Conservation (phyloP, 257 asterid genomes). For the Gentiana dahurica region DNA sequence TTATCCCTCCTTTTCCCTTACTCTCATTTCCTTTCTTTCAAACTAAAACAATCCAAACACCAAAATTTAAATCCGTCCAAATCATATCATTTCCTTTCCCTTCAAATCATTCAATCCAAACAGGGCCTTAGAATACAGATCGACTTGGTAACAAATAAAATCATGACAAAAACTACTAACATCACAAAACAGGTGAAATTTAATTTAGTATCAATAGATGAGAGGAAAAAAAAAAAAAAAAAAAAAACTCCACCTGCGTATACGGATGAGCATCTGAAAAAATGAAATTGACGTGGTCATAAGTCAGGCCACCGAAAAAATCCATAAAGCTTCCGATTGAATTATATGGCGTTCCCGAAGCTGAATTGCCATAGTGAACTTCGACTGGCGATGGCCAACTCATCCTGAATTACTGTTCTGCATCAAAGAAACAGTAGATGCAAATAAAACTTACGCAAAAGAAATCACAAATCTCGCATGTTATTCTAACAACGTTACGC, state of each 20-base stretch:
- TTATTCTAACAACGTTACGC: background rate
- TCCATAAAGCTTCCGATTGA: slow-evolving; percentile 85
- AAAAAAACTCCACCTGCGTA: slow-evolving; percentile 43
- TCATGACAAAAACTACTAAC: background rate
- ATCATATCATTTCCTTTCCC: no score
- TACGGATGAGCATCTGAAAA: slow-evolving; percentile 56
- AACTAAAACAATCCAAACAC: no score
- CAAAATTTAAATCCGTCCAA: no score
- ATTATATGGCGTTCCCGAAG: slow-evolving; percentile 62
- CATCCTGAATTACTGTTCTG: slow-evolving; percentile 17
- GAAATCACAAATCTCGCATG: background rate
- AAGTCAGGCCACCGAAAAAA: slow-evolving; percentile 84
- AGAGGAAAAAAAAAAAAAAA: background rate
- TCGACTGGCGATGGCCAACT: slow-evolving; percentile 72
- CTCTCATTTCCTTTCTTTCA: no score
- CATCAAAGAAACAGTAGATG: slow-evolving; percentile 7
- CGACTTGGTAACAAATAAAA: no score
- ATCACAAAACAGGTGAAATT: no score
- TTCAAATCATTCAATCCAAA: no score
- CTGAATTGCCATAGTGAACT: slow-evolving; percentile 45
- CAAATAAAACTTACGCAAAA: background rate
- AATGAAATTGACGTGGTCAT: slow-evolving; percentile 77
- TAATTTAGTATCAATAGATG: background rate
- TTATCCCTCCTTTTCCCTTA: no score
- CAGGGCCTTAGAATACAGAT: no score